These are phyloP conservation scores for Hylodesmum podocarpum DNA, from an alignment of 306 rosid species.

Conservation along the genomic window DNA sequence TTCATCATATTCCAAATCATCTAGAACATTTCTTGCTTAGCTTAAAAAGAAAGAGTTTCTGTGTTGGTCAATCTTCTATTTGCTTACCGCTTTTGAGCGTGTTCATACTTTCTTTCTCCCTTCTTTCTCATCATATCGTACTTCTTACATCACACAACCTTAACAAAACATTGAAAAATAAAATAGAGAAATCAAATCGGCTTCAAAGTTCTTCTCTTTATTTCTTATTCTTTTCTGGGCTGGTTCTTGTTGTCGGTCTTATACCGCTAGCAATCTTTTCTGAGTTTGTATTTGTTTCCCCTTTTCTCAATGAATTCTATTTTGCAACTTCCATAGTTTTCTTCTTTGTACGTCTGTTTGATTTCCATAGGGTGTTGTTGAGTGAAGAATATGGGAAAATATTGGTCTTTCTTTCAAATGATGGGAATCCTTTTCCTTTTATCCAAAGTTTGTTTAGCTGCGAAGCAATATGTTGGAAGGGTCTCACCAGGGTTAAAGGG, in stretches of 20 bases:
- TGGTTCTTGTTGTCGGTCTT: not conserved
- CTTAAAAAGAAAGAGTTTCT: too few species aligned
- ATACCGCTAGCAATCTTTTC: not conserved
- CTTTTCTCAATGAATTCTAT: not conserved
- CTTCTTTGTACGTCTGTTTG: not conserved
- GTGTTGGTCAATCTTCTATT: not conserved
- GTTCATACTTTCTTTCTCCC: not conserved
- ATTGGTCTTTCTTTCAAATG: conserved; percentile 25
- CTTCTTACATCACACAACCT: not conserved
- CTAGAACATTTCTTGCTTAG: too few species aligned
- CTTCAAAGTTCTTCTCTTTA: not conserved
- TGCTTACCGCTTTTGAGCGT: not conserved
- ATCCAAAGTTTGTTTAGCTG: conserved; percentile 42
- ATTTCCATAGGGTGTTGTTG: not conserved
- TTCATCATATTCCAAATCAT: not conserved
- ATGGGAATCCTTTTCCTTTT: conserved; percentile 17
- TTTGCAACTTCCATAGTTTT: conserved; percentile 5
- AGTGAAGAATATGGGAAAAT: conserved; percentile 45
- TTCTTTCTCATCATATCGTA: too few species aligned
- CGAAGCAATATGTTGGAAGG: conserved; percentile 35
- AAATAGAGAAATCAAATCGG: too few species aligned
- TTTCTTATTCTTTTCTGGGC: not conserved
- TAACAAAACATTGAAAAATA: not conserved
- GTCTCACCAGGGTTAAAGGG: conserved; percentile 51
- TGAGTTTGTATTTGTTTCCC: not conserved